Evolutionary conservation across 2,329 filamentous ascomycete genomes (phyloP).

Genomic region (Aspergillus arachidicola): DNA sequence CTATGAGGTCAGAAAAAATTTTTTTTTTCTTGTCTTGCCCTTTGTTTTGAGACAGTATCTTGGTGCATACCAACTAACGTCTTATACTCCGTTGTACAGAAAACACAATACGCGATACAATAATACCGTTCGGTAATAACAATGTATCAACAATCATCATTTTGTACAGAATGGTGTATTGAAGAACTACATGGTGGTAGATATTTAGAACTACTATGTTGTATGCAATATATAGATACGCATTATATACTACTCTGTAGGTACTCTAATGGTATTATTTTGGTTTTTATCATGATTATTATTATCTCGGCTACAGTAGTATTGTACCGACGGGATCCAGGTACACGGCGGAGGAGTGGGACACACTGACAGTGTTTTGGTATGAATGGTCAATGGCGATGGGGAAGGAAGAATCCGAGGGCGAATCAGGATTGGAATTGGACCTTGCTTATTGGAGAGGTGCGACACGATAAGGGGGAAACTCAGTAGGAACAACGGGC

Average conservation of each 20-base stretch:
- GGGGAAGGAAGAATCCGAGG: constrained; percentile 3
- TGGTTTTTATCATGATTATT: background rate
- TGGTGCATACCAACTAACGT: background rate
- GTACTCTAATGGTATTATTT: background rate
- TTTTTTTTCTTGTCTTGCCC: background rate
- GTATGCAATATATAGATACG: background rate
- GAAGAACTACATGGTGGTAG: background rate
- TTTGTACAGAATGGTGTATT: background rate
- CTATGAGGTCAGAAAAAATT: background rate
- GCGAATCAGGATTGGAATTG: constrained; percentile 13
- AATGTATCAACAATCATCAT: background rate
- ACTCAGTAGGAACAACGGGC: constrained; percentile 5
- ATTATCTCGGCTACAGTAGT: background rate
- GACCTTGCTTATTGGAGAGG: constrained; percentile 14
- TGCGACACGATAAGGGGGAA: constrained; percentile 18
- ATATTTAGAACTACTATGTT: too few species aligned
- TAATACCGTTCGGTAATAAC: background rate
- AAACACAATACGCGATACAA: background rate
- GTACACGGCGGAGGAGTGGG: background rate
- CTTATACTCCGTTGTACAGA: background rate
- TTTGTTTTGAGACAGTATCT: background rate
- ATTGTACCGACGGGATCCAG: background rate
- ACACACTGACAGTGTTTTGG: background rate
- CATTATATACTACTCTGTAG: background rate
- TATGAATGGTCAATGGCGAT: constrained; percentile 9